Conservation (phyloP, 2,329 filamentous ascomycete species). For the Xylaria sp. region DNA sequence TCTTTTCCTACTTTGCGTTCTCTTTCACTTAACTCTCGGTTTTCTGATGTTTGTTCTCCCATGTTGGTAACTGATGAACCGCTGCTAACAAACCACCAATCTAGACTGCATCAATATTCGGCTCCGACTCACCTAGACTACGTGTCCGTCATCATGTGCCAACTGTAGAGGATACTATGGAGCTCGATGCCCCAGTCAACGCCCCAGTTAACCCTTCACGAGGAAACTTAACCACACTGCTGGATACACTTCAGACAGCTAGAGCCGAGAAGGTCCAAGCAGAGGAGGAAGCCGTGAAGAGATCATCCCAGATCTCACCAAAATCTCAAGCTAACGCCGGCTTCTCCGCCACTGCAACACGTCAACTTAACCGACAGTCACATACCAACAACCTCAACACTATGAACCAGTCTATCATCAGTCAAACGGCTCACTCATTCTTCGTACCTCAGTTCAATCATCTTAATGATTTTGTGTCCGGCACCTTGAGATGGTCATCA, state of each 20-base stretch:
- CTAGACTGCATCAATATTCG: constrained; percentile 30
- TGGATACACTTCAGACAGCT: constrained; percentile 49
- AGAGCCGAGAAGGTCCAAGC: constrained; percentile 44
- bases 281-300: constrained; percentile 35
- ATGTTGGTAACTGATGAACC: constrained; percentile 10
- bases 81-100: constrained; percentile 17
- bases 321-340: constrained; percentile 33
- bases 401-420: constrained; percentile 47
- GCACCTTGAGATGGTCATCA: constrained; percentile 63
- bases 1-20: constrained; percentile 13
- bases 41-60: constrained; percentile 36
- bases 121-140: constrained; percentile 47
- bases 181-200: constrained; percentile 36
- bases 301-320: constrained; percentile 34
- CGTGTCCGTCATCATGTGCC: constrained; percentile 29
- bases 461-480: constrained; percentile 68
- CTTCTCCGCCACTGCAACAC: constrained; percentile 40
- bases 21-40: constrained; percentile 18
- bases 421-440: constrained; percentile 63
- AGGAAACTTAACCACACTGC: constrained; percentile 52
- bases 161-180: constrained; percentile 38
- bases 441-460: constrained; percentile 66
- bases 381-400: constrained; percentile 30
- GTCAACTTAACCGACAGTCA: constrained; percentile 38
- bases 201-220: constrained; percentile 41